Base-by-base conservation (phyloP, 257 asterid species). In the Solanum corneliomulleri region DNA sequence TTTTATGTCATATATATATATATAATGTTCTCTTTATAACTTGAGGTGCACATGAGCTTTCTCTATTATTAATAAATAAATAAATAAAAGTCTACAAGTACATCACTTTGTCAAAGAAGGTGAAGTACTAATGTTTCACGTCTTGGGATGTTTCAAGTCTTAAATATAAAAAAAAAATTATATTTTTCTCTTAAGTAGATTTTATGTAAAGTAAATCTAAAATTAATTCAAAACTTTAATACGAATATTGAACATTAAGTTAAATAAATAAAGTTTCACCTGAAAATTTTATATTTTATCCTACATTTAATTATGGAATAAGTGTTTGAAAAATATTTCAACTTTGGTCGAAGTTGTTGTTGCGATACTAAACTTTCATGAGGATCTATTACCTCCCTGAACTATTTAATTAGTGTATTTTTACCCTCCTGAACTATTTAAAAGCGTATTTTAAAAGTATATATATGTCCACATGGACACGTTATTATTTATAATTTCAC, bases 161-260 rank as follows among this genome's bases (percentile, higher is more conserved):
- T 16, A 2, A 31, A 8, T 8, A 70, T 15, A 18, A 18, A 1
- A 49, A 16, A 14, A 33, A 70, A 7, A 0, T 0, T 0, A 1
- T 33, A 35, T 35, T 4, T 33, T 18, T 2, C 7, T 10, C 10
- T 35, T 72, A 20, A 20, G 2, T 21, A 7, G 21, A 7, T 1
- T 0, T 10, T 37, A 20, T 1, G 0, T 0, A 2, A 0, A 0
- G 6, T 4, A 16, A 71, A 35, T 33, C 0, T 4, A 71, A 71
- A 18, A 33, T 71, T 71, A 70, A 16, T 31, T 31, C 0, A 2
- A 8, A 1, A 3, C 4, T 7, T 35, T 0, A 31, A 16, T 31
- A 31, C 0, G 4, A 16, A 31, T 70, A 31, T 16, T 13, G 0
- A 8, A 2, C 3, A 70, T 13, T 31, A 4, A 70, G 0, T 69